Evolutionary conservation across 306 rosid species (phyloP).

Genomic region (Senna siamea): DNA sequence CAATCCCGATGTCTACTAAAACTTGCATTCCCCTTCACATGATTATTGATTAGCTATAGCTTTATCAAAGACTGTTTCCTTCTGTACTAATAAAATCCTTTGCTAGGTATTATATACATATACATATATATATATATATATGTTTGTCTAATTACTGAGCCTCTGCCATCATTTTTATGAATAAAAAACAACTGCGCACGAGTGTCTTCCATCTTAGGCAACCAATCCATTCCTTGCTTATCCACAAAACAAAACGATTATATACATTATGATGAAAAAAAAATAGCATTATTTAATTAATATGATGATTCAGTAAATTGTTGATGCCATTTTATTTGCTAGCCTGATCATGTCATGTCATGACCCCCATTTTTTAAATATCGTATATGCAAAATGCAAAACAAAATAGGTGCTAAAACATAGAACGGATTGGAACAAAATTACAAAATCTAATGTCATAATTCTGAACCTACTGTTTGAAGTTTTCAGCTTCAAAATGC

Average conservation of each 20-base stretch:
- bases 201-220: slow-evolving; percentile 50
- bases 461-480: neutral
- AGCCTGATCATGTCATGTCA: neutral
- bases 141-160: slow-evolving; percentile 38
- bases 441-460: neutral
- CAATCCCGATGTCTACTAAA: slow-evolving; percentile 37
- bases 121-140: no score
- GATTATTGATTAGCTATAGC: neutral
- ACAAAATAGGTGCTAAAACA: neutral
- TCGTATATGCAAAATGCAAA: neutral
- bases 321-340: neutral
- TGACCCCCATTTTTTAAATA: neutral
- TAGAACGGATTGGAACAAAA: neutral
- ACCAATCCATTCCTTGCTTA: slow-evolving; percentile 67
- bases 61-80: slow-evolving; percentile 36
- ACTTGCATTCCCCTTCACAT: neutral
- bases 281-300: slow-evolving; percentile 3
- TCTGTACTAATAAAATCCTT: slow-evolving; percentile 24
- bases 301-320: slow-evolving; percentile 16
- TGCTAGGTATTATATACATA: slow-evolving; percentile 32
- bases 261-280: slow-evolving; percentile 15
- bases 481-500: neutral
- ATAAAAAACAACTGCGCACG: slow-evolving; percentile 46
- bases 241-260: slow-evolving; percentile 48
- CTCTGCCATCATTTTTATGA: slow-evolving; percentile 37